Evolutionary conservation across 2,329 filamentous ascomycete genomes (phyloP).

Genomic region (Cladosporium colombiae): DNA sequence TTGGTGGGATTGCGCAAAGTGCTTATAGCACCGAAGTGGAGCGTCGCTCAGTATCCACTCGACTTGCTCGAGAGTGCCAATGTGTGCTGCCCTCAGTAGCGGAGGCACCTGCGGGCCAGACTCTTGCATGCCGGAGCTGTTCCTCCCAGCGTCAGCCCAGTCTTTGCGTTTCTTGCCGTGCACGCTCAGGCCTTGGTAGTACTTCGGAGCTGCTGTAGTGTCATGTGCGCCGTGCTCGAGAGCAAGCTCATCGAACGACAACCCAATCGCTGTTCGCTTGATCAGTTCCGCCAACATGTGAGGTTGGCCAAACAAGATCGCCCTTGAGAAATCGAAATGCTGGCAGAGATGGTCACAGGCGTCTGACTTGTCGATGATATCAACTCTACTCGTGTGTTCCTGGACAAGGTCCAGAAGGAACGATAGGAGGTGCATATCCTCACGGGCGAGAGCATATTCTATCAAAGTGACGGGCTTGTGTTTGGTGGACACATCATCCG

Average conservation of each 20-base stretch:
- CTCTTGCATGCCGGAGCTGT: slow-evolving; percentile 26
- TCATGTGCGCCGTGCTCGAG: slow-evolving; percentile 63
- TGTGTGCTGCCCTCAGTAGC: slow-evolving; percentile 59
- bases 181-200: slow-evolving; percentile 76
- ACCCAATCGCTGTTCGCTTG: slow-evolving; percentile 64
- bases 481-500: not conserved
- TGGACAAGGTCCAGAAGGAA: slow-evolving; percentile 59
- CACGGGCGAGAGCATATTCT: slow-evolving; percentile 42
- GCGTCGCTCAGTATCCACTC: slow-evolving; percentile 77
- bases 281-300: slow-evolving; percentile 66
- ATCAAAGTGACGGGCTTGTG: slow-evolving; percentile 28
- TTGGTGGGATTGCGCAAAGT: slow-evolving; percentile 65
- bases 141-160: slow-evolving; percentile 68
- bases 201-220: slow-evolving; percentile 62
- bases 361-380: slow-evolving; percentile 15
- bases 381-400: slow-evolving; percentile 42
- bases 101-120: slow-evolving; percentile 53
- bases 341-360: not conserved
- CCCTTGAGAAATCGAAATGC: slow-evolving; percentile 39
- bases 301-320: slow-evolving; percentile 51
- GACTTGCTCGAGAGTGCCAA: slow-evolving; percentile 64
- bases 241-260: slow-evolving; percentile 68
- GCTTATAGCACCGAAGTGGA: slow-evolving; percentile 65
- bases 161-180: slow-evolving; percentile 73
- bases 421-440: slow-evolving; percentile 57